phyloP scores from a whole-genome alignment of 1,139 yeast species.

The Blastobotrys serpentis region DNA sequence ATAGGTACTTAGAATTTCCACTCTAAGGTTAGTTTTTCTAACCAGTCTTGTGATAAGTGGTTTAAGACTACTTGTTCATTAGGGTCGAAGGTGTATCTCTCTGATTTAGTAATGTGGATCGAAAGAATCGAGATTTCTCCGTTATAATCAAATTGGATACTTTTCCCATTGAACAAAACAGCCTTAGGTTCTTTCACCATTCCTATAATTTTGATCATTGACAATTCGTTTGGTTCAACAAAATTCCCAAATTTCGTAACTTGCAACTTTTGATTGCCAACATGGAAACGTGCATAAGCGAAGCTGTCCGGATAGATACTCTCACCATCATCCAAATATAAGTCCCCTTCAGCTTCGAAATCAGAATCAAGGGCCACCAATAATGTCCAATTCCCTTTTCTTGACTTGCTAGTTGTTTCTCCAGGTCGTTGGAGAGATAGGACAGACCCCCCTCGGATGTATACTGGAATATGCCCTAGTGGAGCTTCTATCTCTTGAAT shows the following conservation, averaged over 20 bases:
- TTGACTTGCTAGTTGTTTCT: constrained; percentile 36
- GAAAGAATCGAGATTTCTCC: neutral
- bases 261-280: neutral
- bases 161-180: neutral
- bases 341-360: constrained; percentile 22
- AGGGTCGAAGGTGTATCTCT: too few species aligned
- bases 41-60: neutral
- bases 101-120: too few species aligned
- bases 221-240: neutral
- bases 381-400: constrained; percentile 38
- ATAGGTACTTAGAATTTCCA: neutral
- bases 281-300: neutral
- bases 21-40: neutral
- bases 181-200: neutral
- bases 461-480: constrained; percentile 27
- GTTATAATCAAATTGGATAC: neutral
- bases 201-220: neutral
- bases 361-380: constrained; percentile 36
- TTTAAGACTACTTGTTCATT: neutral
- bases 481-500: constrained; percentile 24
- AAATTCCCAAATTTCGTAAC: neutral
- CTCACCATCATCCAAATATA: constrained; percentile 38
- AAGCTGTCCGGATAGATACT: constrained; percentile 7
- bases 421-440: constrained; percentile 37
- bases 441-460: constrained; percentile 23